Evolutionary conservation across 345 rosid species (phyloP), one percentile per base, ranked within the genome.

Genomic region (Melaleuca quinquenervia): DNA sequence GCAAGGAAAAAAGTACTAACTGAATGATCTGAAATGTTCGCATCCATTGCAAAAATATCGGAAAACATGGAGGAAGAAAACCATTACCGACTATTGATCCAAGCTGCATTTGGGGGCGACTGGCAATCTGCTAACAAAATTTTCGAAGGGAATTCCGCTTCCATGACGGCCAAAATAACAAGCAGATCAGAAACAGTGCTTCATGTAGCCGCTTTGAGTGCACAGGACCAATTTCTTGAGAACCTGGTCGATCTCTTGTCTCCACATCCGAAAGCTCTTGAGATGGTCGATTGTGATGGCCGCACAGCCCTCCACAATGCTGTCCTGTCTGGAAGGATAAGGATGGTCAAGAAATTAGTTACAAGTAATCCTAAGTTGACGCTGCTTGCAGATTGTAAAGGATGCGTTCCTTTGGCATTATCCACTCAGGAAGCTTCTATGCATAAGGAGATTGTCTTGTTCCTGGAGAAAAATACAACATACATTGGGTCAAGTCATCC

Each of bases 401-500:
- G 32, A 48, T 26, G 83, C 36, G 51, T 26, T 80, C 83, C 83
- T 45, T 15, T 80, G 26, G 27, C 7, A 44, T 6, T 45, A 27
- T 27, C 51, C 45, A 6, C 83, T 44, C 0, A 0, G 18, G 51
- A 48, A 24, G 52, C 83, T 48, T 15, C 52, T 27, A 80, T 8
- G 27, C n/a, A 80, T 7, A 80, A 80, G 52, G 83, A 58, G 27
- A 58, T 58, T 2, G 0, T 15, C 32, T n/a, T 16, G 32, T 12
- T 58, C 16, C 64, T 58, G 0, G 32, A 16, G 7, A 5, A 26
- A 58, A 26, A 0, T 0, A n/a, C 64, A 14, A 58, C 0, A 58
- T 0, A 58, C 8, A 1, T 5, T 0, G 64, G 0, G 64, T 8
- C 64, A 58, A 12, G 3, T 58, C 0, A 58, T 0, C 53, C 54